A percentile compares a stretch with the other conserved stretches of the same genome.
Evolutionary conservation across 1,284 basidiomycete genomes (phyloP).

Genomic region (Rhizoctonia solani): DNA sequence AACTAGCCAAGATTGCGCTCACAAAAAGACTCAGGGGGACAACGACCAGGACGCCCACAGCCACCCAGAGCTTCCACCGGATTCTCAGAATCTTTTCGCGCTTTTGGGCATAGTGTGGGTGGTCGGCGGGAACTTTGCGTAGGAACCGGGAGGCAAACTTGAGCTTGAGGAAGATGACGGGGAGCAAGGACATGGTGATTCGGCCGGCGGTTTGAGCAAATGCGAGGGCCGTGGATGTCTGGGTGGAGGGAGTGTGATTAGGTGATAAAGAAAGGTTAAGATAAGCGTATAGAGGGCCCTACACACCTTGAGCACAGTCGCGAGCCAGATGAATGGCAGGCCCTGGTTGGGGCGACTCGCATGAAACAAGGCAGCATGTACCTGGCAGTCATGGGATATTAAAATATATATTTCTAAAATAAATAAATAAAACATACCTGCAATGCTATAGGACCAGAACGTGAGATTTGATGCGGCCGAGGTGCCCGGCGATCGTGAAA

Average conservation of each 20-base stretch:
- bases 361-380: slow-evolving; percentile 47
- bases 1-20: slow-evolving; percentile 72
- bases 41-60: slow-evolving; percentile 58
- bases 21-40: slow-evolving; percentile 73
- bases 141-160: slow-evolving; percentile 29
- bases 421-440: no score
- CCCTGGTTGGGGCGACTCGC: slow-evolving; percentile 48
- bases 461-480: slow-evolving; percentile 30
- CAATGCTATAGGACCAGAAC: slow-evolving; percentile 12
- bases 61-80: slow-evolving; percentile 20
- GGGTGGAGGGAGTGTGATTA: no score
- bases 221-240: slow-evolving; percentile 62
- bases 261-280: neutral
- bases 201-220: slow-evolving; percentile 65
- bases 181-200: slow-evolving; percentile 69
- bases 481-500: slow-evolving; percentile 31
- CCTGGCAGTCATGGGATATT: slow-evolving; percentile 25
- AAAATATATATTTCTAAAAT: slow-evolving; percentile 28
- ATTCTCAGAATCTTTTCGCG: neutral
- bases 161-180: slow-evolving; percentile 36
- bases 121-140: slow-evolving; percentile 28
- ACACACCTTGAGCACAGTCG: slow-evolving; percentile 55
- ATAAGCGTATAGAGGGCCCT: neutral
- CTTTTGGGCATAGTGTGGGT: slow-evolving; percentile 26
- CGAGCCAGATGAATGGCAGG: slow-evolving; percentile 49